Evolutionary conservation across 148 eudicot genomes (phyloP).

Genomic region (Diospyros kaki): DNA sequence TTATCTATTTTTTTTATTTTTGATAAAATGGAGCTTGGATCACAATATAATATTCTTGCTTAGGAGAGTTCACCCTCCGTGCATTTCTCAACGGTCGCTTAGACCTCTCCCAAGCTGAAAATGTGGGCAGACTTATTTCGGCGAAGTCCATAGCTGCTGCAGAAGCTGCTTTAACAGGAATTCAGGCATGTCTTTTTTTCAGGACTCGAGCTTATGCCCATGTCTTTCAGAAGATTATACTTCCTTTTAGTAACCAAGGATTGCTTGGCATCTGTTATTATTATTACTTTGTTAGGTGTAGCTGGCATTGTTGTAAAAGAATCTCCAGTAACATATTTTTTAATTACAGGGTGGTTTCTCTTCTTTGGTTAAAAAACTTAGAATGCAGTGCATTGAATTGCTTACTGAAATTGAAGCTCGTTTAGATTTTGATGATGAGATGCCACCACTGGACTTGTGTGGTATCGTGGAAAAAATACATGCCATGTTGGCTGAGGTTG

Average conservation of each 20-base stretch:
- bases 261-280: neutral
- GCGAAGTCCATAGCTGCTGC: constrained; percentile 86
- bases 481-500: constrained; percentile 57
- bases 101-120: constrained; percentile 95
- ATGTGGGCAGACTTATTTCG: constrained; percentile 80
- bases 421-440: constrained; percentile 97
- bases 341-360: constrained; percentile 87
- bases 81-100: constrained; percentile 96
- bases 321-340: neutral
- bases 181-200: constrained; percentile 51
- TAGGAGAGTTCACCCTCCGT: constrained; percentile 98
- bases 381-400: constrained; percentile 77
- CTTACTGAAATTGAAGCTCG: constrained; percentile 98
- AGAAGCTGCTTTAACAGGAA: constrained; percentile 95
- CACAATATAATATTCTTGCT: neutral
- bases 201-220: neutral
- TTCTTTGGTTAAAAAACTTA: constrained; percentile 63
- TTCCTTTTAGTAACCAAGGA: neutral
- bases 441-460: constrained; percentile 73
- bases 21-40: too few relatives aligned
- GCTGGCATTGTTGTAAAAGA: neutral
- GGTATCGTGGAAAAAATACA: constrained; percentile 41
- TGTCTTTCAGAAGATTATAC: neutral
- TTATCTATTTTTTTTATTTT: too few relatives aligned
- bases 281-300: neutral